Conservation (phyloP, 805 yeast species). For the Clavispora carvajalis region DNA sequence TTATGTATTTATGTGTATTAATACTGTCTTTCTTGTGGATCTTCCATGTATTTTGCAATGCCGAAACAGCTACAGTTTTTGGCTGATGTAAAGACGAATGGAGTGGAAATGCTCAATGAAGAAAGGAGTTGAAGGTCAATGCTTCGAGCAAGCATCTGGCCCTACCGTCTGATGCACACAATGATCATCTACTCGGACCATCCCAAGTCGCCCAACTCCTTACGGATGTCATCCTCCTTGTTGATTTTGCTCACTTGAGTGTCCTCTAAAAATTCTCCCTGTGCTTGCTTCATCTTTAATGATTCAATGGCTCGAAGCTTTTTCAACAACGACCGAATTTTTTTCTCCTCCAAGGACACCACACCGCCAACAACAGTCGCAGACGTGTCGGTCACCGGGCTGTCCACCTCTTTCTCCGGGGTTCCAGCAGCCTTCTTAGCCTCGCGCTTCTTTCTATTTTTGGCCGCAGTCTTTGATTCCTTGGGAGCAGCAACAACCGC, state of each 20-base stretch:
- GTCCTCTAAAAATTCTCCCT: constrained; percentile 82
- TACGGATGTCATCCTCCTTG: constrained; percentile 76
- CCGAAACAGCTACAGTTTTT: too few species aligned
- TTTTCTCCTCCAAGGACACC: constrained; percentile 80
- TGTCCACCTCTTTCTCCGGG: constrained; percentile 4
- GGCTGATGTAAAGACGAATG: too few species aligned
- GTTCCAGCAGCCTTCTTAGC: constrained; percentile 36
- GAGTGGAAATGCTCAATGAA: too few species aligned
- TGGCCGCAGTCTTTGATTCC: constrained; percentile 62
- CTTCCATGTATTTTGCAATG: too few species aligned
- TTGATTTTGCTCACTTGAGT: constrained; percentile 87
- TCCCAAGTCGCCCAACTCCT: constrained; percentile 71
- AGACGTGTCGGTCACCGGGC: constrained; percentile 8
- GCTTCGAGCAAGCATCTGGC: not conserved
- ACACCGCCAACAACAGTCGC: constrained; percentile 57
- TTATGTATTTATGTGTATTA: too few species aligned
- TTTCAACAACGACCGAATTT: constrained; percentile 81
- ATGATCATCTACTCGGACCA: constrained; percentile 36
- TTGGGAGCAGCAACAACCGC: constrained; percentile 39
- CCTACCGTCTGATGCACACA: not conserved
- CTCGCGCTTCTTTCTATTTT: constrained; percentile 73
- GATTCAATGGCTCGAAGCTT: constrained; percentile 94
- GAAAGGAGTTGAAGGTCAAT: too few species aligned
- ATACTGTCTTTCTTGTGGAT: too few species aligned
- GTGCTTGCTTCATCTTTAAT: constrained; percentile 76